Base-by-base conservation (phyloP, 129 eudicot genomes). In the Dittrichia graveolens region DNA sequence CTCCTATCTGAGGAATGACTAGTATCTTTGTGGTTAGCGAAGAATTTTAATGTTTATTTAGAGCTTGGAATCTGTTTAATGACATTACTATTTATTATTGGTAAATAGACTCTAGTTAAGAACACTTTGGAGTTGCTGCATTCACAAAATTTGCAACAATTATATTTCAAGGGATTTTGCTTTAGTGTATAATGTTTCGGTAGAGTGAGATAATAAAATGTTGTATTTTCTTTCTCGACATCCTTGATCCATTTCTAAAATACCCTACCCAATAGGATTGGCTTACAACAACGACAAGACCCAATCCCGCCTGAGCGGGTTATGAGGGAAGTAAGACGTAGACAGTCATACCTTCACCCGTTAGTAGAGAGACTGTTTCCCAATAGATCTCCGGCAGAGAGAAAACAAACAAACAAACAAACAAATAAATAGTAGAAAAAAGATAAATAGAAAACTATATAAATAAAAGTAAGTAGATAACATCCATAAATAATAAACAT, bases 11-110 rank as follows among this genome's bases (percentile, higher is more conserved):
- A 70, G 54, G 14, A 40, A 49, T 74, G 54, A 40, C 53, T 41
- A 46, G 49, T 39, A 49, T 19, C 19, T 15, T 53, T 16, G 15
- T 50, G 31, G 31, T 18, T 61, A 50, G 54, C 15, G 19, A 62
- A 56, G 50, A 38, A 16, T 73, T 74, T 37, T 16, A 4, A 47
- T 47, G 74, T 39, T 53, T 56, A 42, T 11, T 45, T 55, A 55
- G 65, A 62, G 45, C 43, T 49, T 74, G 49, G 35, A 39, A 41
- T 31, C 8, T 18, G 14, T 66, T 43, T 46, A 54, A 45, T 65
- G 73, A 34, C 57, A 14, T 43, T 35, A 56, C 11, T 35, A 45
- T 35, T 35, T 46, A 37, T 48, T 73, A 5, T 46, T 38, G 69
- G 10, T 46, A 42, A 15, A 39, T 73, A 38, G 13, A 46, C 48